phyloP scores from a whole-genome alignment of 2,329 filamentous ascomycete genomes.

The Verticillium longisporum region DNA sequence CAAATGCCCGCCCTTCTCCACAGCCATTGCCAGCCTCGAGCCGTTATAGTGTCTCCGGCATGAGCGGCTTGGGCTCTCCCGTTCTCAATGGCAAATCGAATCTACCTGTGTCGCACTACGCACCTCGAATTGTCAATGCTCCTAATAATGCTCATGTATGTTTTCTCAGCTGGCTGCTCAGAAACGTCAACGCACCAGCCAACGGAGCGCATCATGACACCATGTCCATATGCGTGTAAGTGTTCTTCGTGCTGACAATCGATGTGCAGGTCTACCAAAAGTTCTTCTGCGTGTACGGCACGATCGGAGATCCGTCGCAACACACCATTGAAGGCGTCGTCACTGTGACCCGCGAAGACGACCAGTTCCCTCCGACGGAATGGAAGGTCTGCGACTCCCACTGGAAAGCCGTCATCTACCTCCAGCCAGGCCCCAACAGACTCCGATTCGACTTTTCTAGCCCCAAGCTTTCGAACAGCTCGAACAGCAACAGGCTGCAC shows the following conservation, averaged over 20 bases:
- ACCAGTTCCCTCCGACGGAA: conserved; percentile 71
- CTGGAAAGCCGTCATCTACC: conserved; percentile 86
- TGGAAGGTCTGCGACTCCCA: conserved; percentile 88
- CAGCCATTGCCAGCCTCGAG: conserved; percentile 35
- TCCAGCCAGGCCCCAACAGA: conserved; percentile 86
- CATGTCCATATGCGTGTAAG: background rate
- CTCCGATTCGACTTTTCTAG: conserved; percentile 83
- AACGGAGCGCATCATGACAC: background rate
- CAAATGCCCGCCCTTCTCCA: conserved; percentile 27
- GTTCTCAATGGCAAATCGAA: conserved; percentile 46
- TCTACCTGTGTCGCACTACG: conserved; percentile 67
- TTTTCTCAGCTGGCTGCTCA: conserved; percentile 1
- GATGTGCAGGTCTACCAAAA: conserved; percentile 76
- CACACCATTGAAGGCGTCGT: conserved; percentile 71
- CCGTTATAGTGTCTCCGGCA: conserved; percentile 58
- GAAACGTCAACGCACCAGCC: conserved; percentile 1
- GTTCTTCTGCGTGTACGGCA: conserved; percentile 72
- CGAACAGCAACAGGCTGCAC: conserved; percentile 63
- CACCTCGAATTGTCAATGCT: conserved; percentile 73
- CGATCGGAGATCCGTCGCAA: conserved; percentile 65
- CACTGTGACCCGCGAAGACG: conserved; percentile 74
- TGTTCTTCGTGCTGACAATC: conserved; percentile 7
- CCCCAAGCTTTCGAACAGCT: conserved; percentile 68
- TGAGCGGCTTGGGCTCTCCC: conserved; percentile 54
- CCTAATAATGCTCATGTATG: conserved; percentile 79